Evolutionary conservation across 2,329 filamentous ascomycete species (phyloP).

Genomic region (Sporothrix pallida): DNA sequence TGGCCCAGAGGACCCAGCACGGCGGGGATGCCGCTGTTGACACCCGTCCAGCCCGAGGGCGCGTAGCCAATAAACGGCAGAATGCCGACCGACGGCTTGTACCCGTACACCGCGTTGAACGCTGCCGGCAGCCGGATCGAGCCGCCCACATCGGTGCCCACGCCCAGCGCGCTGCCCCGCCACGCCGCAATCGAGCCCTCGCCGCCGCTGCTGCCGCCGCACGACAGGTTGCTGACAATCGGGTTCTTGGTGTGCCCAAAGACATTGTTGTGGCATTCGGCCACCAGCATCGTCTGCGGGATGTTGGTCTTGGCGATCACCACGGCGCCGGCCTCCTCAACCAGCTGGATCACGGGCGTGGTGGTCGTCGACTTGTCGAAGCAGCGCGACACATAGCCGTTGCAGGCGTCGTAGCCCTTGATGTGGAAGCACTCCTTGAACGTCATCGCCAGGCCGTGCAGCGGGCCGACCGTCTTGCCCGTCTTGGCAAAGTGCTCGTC

Average conservation of each 20-base stretch:
- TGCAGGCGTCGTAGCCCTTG: conserved; percentile 33
- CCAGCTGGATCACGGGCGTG: conserved; percentile 39
- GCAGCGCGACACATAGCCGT: conserved; percentile 33
- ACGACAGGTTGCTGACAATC: conserved; percentile 44
- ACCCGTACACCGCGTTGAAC: conserved; percentile 45
- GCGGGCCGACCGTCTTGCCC: conserved; percentile 45
- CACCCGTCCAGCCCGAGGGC: conserved; percentile 34
- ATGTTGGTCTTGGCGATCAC: conserved; percentile 41
- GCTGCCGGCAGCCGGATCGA: conserved; percentile 42
- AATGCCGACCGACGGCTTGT: conserved; percentile 42
- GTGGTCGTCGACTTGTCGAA: conserved; percentile 36
- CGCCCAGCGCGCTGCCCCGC: conserved; percentile 54
- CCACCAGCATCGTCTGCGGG: conserved; percentile 42
- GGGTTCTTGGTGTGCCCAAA: conserved; percentile 48
- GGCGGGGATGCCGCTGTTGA: conserved; percentile 36
- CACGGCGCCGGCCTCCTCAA: conserved; percentile 43
- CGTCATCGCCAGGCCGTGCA: conserved; percentile 52
- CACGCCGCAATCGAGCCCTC: conserved; percentile 47
- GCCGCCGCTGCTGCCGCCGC: conserved; percentile 48
- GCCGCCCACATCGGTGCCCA: conserved; percentile 46
- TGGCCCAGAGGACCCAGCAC: conserved; percentile 34
- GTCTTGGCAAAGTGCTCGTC: conserved; percentile 44
- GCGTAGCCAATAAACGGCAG: conserved; percentile 38
- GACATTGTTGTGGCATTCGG: conserved; percentile 48
- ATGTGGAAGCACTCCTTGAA: conserved; percentile 38